A percentile compares a stretch with the other conserved stretches of the same genome.
These are phyloP conservation scores for Malus asiatica DNA, from an alignment of 306 rosid genomes.

Conservation along the genomic window DNA sequence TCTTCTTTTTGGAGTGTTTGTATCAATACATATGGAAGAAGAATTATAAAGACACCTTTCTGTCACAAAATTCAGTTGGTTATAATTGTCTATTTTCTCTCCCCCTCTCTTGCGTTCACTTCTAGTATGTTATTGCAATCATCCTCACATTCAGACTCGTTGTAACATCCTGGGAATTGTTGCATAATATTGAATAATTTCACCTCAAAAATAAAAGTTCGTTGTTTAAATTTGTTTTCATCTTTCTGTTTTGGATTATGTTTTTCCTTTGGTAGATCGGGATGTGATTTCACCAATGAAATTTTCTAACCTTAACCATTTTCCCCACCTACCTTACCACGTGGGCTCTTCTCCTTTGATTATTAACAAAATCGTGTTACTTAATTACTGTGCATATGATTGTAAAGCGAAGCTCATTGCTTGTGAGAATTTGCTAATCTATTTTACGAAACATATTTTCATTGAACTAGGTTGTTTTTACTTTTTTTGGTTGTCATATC, in stretches of 20 bases:
- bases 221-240: neutral
- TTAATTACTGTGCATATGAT: neutral
- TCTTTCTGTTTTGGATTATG: neutral
- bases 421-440: neutral
- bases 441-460: neutral
- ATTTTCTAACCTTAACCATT: neutral
- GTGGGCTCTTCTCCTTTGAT: neutral
- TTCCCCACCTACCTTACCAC: neutral
- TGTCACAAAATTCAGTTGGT: neutral
- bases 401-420: neutral
- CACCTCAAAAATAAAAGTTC: too few species aligned
- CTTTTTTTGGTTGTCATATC: neutral
- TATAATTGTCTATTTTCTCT: neutral
- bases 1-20: neutral
- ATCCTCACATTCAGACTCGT: neutral
- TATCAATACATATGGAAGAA: neutral
- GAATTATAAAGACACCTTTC: neutral
- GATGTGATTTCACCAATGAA: neutral
- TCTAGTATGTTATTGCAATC: neutral
- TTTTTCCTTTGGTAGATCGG: neutral
- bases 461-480: neutral
- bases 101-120: neutral
- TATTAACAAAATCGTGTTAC: neutral
- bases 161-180: neutral
- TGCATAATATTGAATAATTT: neutral